These are phyloP conservation scores for Fusarium bulbicola DNA, from an alignment of 2,329 filamentous ascomycete genomes.

Conservation along the genomic window DNA sequence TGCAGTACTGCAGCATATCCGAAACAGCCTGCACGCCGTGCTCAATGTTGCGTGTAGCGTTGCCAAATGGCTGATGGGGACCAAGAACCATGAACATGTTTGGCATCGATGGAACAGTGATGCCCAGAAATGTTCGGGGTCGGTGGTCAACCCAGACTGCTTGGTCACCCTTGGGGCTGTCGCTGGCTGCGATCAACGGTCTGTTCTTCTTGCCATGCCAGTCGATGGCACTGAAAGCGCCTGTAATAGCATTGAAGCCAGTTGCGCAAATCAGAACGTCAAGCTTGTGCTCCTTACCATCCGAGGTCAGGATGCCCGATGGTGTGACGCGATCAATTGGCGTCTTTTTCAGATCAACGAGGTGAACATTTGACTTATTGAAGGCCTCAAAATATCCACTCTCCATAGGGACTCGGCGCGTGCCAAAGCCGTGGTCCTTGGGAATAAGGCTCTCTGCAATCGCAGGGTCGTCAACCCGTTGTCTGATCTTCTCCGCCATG, in stretches of 20 bases:
- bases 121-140: slow-evolving; percentile 13
- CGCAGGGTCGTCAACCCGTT: slow-evolving; percentile 1
- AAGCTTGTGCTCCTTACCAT: slow-evolving; percentile 14
- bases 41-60: slow-evolving; percentile 32
- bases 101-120: slow-evolving; percentile 19
- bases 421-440: slow-evolving; percentile 28
- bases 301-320: slow-evolving; percentile 7
- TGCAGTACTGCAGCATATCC: slow-evolving; percentile 21
- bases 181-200: slow-evolving; percentile 17
- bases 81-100: slow-evolving; percentile 40
- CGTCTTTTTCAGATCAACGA: slow-evolving; percentile 19
- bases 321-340: background rate
- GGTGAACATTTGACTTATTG: slow-evolving; percentile 25
- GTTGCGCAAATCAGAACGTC: slow-evolving; percentile 34
- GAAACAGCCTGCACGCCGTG: background rate
- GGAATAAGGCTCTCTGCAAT: slow-evolving; percentile 20
- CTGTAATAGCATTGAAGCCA: slow-evolving; percentile 31
- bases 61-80: slow-evolving; percentile 30
- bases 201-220: slow-evolving; percentile 17
- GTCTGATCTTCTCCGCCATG: slow-evolving; percentile 27
- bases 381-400: slow-evolving; percentile 34
- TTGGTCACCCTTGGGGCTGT: background rate
- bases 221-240: slow-evolving; percentile 26
- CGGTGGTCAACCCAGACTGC: slow-evolving; percentile 33
- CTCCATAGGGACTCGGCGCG: slow-evolving; percentile 21